A percentile compares a stretch with the other conserved stretches of the same genome.
Evolutionary conservation across 2,329 filamentous ascomycete genomes (phyloP).

Genomic region (Nigrograna mackinnonii): DNA sequence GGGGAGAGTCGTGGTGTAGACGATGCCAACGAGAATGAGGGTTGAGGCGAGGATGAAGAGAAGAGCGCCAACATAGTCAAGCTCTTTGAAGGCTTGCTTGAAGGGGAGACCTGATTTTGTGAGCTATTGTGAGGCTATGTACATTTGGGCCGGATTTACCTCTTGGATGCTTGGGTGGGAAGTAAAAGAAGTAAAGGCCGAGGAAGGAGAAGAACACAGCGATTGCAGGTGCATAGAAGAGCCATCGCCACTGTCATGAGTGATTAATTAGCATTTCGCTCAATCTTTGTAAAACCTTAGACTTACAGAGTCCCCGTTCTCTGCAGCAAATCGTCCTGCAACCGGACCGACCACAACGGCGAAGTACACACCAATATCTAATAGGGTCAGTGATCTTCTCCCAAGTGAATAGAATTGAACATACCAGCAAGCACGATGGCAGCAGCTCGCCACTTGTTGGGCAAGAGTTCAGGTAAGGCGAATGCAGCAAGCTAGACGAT

Average conservation of each 20-base stretch:
- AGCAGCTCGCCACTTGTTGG: constrained; percentile 49
- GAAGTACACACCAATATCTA: constrained; percentile 44
- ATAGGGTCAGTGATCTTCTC: constrained; percentile 45
- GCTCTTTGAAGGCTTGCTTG: constrained; percentile 24
- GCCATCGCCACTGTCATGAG: constrained; percentile 45
- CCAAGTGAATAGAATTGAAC: not conserved
- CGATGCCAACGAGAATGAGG: constrained; percentile 35
- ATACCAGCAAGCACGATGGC: constrained; percentile 18
- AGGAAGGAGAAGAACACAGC: constrained; percentile 49
- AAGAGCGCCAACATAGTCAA: constrained; percentile 36
- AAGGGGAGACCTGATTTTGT: constrained; percentile 15
- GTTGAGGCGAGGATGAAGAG: constrained; percentile 32
- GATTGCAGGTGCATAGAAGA: constrained; percentile 51
- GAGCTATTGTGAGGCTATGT: not conserved
- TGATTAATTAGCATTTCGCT: not conserved
- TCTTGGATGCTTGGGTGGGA: constrained; percentile 45
- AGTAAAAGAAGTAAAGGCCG: constrained; percentile 47
- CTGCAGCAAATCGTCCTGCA: constrained; percentile 47
- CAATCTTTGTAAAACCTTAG: not conserved
- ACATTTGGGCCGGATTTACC: constrained; percentile 9
- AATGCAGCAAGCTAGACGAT: constrained; percentile 43
- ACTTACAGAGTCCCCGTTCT: constrained; percentile 27
- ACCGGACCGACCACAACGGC: constrained; percentile 52
- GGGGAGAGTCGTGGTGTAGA: constrained; percentile 31
- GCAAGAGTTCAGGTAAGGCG: constrained; percentile 50